phyloP scores from a whole-genome alignment of 306 rosid genomes.

The Gleditsia sinensis region DNA sequence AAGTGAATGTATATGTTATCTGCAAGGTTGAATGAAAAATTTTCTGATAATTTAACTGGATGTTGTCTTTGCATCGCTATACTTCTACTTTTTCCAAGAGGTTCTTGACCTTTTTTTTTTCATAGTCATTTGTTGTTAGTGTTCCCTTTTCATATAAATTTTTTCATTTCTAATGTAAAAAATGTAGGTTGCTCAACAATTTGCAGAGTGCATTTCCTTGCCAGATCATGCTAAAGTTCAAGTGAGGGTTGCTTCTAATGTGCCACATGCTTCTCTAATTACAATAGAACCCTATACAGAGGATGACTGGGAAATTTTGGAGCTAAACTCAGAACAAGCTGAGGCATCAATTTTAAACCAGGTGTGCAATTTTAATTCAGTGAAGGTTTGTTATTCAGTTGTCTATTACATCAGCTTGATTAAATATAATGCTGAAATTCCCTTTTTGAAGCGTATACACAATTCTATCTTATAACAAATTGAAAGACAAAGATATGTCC shows the following conservation, averaged over 20 bases:
- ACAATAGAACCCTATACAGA: conserved; percentile 73
- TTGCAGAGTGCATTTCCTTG: conserved; percentile 79
- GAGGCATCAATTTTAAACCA: conserved; percentile 77
- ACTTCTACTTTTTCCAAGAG: neutral
- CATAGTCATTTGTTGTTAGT: neutral
- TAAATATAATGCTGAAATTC: neutral
- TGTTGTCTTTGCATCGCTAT: neutral
- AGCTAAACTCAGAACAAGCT: conserved; percentile 82
- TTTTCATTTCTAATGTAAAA: neutral
- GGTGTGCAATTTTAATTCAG: conserved; percentile 41
- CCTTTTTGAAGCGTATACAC: no score
- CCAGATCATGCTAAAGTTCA: conserved; percentile 56
- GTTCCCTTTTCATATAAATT: neutral
- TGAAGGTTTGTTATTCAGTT: neutral
- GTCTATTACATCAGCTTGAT: neutral
- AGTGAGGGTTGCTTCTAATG: conserved; percentile 65
- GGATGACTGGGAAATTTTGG: conserved; percentile 97
- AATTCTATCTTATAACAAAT: no score
- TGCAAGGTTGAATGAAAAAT: neutral
- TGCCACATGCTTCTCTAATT: conserved; percentile 66
- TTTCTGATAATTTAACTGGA: neutral
- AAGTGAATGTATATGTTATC: no score
- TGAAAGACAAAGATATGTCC: no score
- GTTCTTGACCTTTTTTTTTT: neutral
- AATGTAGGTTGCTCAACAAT: conserved; percentile 67